Conservation (phyloP, 345 rosid species). For the Raphanus raphanistrum region DNA sequence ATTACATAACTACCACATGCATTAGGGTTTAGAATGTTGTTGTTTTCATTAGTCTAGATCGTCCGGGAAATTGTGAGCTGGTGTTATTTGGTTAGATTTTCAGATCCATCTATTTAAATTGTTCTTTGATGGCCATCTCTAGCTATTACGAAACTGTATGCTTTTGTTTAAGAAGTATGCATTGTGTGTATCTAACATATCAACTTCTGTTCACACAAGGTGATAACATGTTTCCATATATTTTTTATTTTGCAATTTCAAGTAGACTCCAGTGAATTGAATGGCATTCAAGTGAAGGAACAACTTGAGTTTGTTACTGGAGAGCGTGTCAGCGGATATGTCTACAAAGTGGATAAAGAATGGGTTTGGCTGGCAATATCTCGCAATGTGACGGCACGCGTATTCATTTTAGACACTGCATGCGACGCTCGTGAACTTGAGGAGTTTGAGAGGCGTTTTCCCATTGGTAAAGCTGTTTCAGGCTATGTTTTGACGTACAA, state of each 20-base stretch:
- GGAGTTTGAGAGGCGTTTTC: slow-evolving; percentile 60
- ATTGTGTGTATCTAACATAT: slow-evolving; percentile 3
- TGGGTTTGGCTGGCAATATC: slow-evolving; percentile 87
- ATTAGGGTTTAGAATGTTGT: neutral
- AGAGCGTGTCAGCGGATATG: slow-evolving; percentile 62
- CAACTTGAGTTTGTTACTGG: slow-evolving; percentile 59
- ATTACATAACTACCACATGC: slow-evolving; percentile 11
- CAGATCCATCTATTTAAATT: neutral
- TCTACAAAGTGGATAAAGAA: slow-evolving; percentile 81
- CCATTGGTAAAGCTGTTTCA: slow-evolving; percentile 62
- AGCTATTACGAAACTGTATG: neutral
- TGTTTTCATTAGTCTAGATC: neutral
- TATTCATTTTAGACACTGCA: slow-evolving; percentile 78
- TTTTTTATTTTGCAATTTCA: slow-evolving; percentile 19
- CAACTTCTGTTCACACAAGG: neutral
- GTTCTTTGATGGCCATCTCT: neutral
- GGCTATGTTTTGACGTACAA: slow-evolving; percentile 65
- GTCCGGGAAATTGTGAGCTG: neutral
- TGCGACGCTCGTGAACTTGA: slow-evolving; percentile 69
- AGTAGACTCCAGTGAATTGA: slow-evolving; percentile 49
- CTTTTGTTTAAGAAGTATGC: neutral
- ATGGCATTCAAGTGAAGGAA: slow-evolving; percentile 37
- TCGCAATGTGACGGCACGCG: slow-evolving; percentile 65
- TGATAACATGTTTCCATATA: slow-evolving; percentile 16
- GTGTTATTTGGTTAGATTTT: neutral